Evolutionary conservation across 164 flowering plant species (phyloP).

Genomic region (Kalanchoe fedtschenkoi): DNA sequence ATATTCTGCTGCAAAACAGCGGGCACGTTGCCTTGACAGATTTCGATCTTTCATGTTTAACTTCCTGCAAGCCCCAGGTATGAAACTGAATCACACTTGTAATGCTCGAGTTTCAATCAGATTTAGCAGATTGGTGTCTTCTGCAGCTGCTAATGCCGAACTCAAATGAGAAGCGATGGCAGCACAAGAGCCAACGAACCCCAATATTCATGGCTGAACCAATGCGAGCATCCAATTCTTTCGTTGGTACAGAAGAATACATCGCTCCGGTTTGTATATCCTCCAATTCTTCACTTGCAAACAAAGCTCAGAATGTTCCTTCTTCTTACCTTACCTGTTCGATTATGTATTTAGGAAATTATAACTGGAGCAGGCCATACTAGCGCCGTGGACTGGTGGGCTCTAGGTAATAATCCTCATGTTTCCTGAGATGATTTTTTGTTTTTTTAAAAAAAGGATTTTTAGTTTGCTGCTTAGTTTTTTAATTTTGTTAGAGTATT

Average conservation of each 20-base stretch:
- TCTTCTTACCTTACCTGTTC: neutral
- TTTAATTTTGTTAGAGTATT: too few species aligned
- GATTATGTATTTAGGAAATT: slow-evolving; percentile 56
- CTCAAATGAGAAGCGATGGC: slow-evolving; percentile 52
- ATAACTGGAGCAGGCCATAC: slow-evolving; percentile 91
- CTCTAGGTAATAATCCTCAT: slow-evolving; percentile 57
- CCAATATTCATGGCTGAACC: slow-evolving; percentile 97
- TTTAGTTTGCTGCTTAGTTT: too few species aligned
- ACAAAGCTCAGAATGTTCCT: neutral
- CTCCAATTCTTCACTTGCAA: neutral
- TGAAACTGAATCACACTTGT: neutral
- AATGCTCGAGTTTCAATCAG: neutral
- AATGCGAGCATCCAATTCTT: slow-evolving; percentile 93
- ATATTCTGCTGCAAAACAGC: slow-evolving; percentile 60
- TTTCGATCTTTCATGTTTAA: slow-evolving; percentile 92
- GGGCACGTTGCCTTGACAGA: slow-evolving; percentile 89
- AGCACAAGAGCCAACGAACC: slow-evolving; percentile 37
- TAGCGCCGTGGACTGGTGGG: slow-evolving; percentile 99
- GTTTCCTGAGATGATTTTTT: too few species aligned
- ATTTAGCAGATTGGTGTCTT: neutral
- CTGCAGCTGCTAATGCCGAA: slow-evolving; percentile 68
- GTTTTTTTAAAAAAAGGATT: too few species aligned
- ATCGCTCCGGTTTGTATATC: slow-evolving; percentile 78
- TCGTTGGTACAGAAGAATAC: slow-evolving; percentile 98
- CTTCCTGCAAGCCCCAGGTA: slow-evolving; percentile 97